phyloP scores from a whole-genome alignment of 129 eudicot genomes.

The Escallonia rubra region DNA sequence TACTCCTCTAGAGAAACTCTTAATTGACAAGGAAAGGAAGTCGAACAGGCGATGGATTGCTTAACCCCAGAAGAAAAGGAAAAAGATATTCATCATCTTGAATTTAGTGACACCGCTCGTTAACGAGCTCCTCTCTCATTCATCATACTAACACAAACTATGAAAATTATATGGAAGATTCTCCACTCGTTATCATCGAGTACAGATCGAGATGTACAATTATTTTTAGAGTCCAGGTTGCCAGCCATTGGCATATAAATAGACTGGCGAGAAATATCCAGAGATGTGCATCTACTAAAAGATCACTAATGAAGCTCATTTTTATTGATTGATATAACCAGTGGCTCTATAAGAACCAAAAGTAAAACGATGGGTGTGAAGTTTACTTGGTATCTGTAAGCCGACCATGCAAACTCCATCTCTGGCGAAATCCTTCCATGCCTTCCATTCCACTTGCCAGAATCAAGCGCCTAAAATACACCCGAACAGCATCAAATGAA shows the following conservation, averaged over 20 bases:
- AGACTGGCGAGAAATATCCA: neutral
- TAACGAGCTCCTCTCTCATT: no score
- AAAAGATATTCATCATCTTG: no score
- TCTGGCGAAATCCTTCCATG: slow-evolving; percentile 85
- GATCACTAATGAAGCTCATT: neutral
- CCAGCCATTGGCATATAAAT: neutral
- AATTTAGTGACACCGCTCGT: no score
- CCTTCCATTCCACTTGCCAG: slow-evolving; percentile 96
- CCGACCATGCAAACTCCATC: slow-evolving; percentile 98
- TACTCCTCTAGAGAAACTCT: neutral
- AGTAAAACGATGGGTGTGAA: slow-evolving; percentile 5
- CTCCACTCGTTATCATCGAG: no score
- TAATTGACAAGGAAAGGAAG: neutral
- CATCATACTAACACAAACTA: no score
- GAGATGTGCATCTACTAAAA: no score
- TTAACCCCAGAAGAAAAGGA: neutral
- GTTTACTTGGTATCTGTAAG: slow-evolving; percentile 81
- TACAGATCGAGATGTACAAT: neutral
- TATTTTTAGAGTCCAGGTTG: neutral
- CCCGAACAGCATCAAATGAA: neutral
- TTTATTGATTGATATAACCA: neutral
- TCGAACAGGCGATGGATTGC: neutral
- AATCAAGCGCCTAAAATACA: slow-evolving; percentile 64
- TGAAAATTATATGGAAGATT: no score
- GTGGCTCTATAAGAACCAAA: neutral